A percentile compares a stretch with the other conserved stretches of the same genome.
Conservation (phyloP, 352 stramenopile species). For the Detonula confervacea region DNA sequence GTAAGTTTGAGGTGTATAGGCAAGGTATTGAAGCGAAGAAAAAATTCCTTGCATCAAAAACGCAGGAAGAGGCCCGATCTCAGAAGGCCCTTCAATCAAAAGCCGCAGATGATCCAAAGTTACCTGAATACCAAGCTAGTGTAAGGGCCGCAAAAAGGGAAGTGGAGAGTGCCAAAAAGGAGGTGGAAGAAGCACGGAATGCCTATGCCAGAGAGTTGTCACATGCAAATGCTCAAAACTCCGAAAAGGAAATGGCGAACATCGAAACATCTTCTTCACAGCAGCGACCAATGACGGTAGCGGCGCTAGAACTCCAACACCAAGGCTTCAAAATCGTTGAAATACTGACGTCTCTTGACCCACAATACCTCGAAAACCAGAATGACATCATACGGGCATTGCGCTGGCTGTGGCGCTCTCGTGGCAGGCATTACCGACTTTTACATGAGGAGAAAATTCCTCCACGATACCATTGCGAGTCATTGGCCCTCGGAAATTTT, state of each 20-base stretch:
- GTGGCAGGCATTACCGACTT: conserved; percentile 87
- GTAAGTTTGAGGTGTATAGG: conserved; percentile 57
- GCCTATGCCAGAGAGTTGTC: conserved; percentile 58
- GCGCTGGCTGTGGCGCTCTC: conserved; percentile 91
- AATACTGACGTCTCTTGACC: conserved; percentile 90
- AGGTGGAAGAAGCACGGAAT: conserved; percentile 49
- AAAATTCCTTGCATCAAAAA: conserved; percentile 64
- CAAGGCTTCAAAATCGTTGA: conserved; percentile 93
- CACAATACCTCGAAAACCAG: conserved; percentile 79
- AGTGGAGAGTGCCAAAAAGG: conserved; percentile 38
- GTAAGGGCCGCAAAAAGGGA: conserved; percentile 21
- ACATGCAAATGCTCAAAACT: conserved; percentile 32
- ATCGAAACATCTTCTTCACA: background rate
- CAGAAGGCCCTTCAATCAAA: conserved; percentile 44
- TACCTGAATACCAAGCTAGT: conserved; percentile 17
- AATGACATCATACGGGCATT: conserved; percentile 92
- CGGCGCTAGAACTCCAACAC: conserved; percentile 93
- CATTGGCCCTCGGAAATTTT: conserved; percentile 93
- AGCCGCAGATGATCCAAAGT: conserved; percentile 33
- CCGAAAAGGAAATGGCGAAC: background rate
- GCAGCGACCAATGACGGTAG: conserved; percentile 71
- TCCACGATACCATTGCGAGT: conserved; percentile 93
- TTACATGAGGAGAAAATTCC: conserved; percentile 82
- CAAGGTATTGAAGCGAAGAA: conserved; percentile 74
- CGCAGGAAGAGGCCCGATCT: conserved; percentile 52